phyloP scores from a whole-genome alignment of 495 filamentous ascomycete species.

The Paragyromitra xinjiangensis region DNA sequence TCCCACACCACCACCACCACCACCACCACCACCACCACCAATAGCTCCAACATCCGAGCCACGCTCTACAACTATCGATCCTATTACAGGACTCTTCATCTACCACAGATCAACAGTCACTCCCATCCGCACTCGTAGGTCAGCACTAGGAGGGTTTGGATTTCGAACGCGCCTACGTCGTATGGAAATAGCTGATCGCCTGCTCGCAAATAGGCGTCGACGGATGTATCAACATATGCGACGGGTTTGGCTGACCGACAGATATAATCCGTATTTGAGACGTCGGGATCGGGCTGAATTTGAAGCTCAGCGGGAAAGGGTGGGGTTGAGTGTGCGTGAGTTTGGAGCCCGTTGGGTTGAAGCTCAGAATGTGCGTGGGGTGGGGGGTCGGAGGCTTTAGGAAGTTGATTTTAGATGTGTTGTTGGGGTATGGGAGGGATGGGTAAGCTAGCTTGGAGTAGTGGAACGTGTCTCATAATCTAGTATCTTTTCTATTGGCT shows the following conservation, averaged over 20 bases:
- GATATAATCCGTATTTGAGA: not conserved
- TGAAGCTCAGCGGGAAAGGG: not conserved
- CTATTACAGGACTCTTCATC: not conserved
- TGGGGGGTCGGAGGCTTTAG: too few species aligned
- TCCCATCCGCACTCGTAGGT: not conserved
- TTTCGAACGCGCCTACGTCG: not conserved
- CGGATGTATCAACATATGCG: not conserved
- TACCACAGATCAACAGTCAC: not conserved
- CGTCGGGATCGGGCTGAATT: not conserved
- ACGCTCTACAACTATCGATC: not conserved
- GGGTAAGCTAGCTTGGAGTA: too few species aligned
- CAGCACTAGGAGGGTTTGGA: too few species aligned
- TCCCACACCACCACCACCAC: not conserved
- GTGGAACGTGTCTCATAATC: too few species aligned
- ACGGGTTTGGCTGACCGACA: not conserved
- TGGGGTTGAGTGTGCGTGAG: not conserved
- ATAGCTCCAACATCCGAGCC: not conserved
- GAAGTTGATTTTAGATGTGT: too few species aligned
- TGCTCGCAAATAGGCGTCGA: not conserved
- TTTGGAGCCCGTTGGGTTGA: not conserved
- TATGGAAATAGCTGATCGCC: not conserved
- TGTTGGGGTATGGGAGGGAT: too few species aligned
- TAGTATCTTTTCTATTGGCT: too few species aligned
- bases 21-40: not conserved
- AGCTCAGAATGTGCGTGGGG: not conserved